Percentiles rank a stretch among this genome's conserved stretches.
These are phyloP conservation scores for Hyphopichia fennica DNA, from an alignment of 1,139 yeast species.

Conservation along the genomic window DNA sequence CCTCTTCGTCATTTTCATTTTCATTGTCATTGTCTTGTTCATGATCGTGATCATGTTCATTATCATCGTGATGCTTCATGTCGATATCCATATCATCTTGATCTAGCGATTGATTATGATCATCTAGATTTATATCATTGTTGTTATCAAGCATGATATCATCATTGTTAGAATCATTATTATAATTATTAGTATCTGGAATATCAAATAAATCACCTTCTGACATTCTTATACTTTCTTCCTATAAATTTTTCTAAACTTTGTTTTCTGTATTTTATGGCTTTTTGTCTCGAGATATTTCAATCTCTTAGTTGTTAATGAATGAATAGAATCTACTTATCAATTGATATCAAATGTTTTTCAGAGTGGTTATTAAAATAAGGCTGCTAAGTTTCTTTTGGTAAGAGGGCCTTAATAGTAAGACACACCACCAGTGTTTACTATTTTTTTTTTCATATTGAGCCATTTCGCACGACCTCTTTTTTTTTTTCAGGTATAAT, in stretches of 20 bases:
- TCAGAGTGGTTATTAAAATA: too few species aligned
- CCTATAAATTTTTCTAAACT: too few species aligned
- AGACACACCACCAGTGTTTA: neutral
- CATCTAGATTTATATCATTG: neutral
- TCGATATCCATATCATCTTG: slow-evolving; percentile 13
- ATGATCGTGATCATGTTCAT: slow-evolving; percentile 10
- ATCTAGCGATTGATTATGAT: neutral
- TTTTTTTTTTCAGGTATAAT: neutral
- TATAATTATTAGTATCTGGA: slow-evolving; percentile 18
- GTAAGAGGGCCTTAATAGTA: too few species aligned
- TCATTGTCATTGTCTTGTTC: slow-evolving; percentile 10
- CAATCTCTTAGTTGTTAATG: too few species aligned
- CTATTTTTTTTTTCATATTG: slow-evolving; percentile 3
- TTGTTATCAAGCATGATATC: neutral
- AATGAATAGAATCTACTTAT: too few species aligned
- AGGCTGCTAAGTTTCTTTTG: too few species aligned
- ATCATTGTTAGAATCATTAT: slow-evolving; percentile 7
- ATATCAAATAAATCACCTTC: slow-evolving; percentile 20
- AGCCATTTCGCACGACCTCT: neutral
- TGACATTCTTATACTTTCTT: too few species aligned
- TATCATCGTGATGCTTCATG: too few species aligned
- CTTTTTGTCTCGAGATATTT: too few species aligned
- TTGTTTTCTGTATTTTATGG: too few species aligned
- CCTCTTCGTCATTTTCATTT: slow-evolving; percentile 15
- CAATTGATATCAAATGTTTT: too few species aligned